Conservation (phyloP, 768 basidiomycete species). For the Suillus subluteus region DNA sequence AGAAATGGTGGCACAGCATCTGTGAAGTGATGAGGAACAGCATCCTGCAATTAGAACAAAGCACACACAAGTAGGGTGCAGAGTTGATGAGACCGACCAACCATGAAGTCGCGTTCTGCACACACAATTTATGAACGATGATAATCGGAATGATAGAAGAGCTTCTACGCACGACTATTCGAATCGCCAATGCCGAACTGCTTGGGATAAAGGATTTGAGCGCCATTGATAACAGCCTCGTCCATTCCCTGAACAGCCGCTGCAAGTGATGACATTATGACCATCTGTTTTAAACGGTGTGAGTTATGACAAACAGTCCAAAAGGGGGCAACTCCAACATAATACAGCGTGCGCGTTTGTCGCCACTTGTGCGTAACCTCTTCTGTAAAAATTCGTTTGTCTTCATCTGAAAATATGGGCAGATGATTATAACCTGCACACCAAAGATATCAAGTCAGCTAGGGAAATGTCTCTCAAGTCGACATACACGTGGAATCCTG, state of each 20-base stretch:
- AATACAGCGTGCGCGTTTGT: constrained; percentile 51
- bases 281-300: constrained; percentile 45
- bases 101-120: constrained; percentile 60
- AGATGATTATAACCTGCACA: constrained; percentile 41
- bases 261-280: constrained; percentile 66
- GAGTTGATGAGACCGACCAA: constrained; percentile 78
- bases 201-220: constrained; percentile 47
- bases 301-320: constrained; percentile 18
- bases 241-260: constrained; percentile 73
- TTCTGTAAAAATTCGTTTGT: constrained; percentile 43
- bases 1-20: constrained; percentile 56
- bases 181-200: constrained; percentile 55
- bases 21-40: constrained; percentile 18
- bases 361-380: constrained; percentile 54
- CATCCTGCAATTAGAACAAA: constrained; percentile 19
- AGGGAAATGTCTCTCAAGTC: constrained; percentile 44
- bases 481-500: constrained; percentile 58
- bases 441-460: constrained; percentile 25
- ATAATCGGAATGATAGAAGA: constrained; percentile 15
- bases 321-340: constrained; percentile 23
- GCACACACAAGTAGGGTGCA: constrained; percentile 54
- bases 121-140: constrained; percentile 12
- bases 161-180: constrained; percentile 22
- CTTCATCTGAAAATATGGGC: constrained; percentile 46
- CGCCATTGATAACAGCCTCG: constrained; percentile 49